phyloP scores from a whole-genome alignment of 2,329 filamentous ascomycete species.

The Talaromyces funiculosus region DNA sequence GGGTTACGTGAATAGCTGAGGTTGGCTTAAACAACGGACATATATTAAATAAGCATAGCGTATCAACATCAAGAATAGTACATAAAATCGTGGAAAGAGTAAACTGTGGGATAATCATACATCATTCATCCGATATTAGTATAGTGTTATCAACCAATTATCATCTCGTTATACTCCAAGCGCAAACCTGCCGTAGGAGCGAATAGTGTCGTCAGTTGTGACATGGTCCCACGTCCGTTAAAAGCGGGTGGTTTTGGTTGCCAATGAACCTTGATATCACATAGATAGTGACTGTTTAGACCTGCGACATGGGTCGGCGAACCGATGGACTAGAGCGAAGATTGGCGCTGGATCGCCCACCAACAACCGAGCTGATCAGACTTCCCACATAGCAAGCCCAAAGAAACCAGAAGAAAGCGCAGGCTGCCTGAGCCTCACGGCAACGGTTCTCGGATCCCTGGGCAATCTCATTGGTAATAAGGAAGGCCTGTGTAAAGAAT shows the following conservation, averaged over 20 bases:
- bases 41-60: neutral
- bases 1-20: neutral
- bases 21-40: neutral
- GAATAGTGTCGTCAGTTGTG: neutral
- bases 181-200: neutral
- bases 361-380: constrained; percentile 36
- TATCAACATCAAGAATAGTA: constrained; percentile 2
- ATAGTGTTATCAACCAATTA: neutral
- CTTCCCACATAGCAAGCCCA: constrained; percentile 42
- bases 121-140: neutral
- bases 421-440: constrained; percentile 47
- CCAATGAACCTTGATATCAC: neutral
- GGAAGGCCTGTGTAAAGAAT: constrained; percentile 30
- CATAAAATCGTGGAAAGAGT: neutral
- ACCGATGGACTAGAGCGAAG: constrained; percentile 29
- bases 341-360: constrained; percentile 29
- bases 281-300: constrained; percentile 25
- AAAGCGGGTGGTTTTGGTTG: neutral
- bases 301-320: constrained; percentile 42
- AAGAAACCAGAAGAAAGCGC: constrained; percentile 49
- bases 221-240: neutral
- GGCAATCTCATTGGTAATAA: constrained; percentile 41
- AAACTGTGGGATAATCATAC: neutral
- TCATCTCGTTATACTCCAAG: neutral
- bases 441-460: constrained; percentile 43